Conservation (phyloP, 2,329 filamentous ascomycete genomes). For the Escovopsis sp. region DNA sequence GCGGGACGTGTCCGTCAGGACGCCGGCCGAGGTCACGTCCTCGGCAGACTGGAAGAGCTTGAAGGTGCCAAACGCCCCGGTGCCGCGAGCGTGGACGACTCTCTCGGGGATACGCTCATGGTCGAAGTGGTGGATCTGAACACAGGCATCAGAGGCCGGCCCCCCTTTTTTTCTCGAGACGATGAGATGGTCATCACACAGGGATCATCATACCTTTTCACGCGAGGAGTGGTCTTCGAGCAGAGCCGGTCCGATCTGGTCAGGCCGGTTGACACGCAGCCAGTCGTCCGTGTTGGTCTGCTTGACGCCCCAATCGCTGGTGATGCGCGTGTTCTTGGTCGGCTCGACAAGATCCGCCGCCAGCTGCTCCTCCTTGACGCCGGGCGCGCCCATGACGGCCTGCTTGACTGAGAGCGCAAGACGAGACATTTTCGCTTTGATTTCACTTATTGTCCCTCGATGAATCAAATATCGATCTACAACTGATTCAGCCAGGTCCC, state of each 20-base stretch:
- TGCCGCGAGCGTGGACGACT: conserved; percentile 56
- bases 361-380: conserved; percentile 48
- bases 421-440: neutral
- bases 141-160: neutral
- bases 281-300: conserved; percentile 63
- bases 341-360: conserved; percentile 42
- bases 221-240: conserved; percentile 59
- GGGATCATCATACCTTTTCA: conserved; percentile 46
- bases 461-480: too few species aligned
- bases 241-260: conserved; percentile 50
- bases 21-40: conserved; percentile 52
- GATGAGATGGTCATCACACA: neutral
- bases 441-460: neutral
- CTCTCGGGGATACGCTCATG: conserved; percentile 45
- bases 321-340: conserved; percentile 44
- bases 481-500: too few species aligned
- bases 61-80: conserved; percentile 58
- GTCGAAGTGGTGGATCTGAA: conserved; percentile 59
- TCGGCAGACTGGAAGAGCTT: conserved; percentile 49
- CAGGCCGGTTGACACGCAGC: conserved; percentile 48
- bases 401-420: conserved; percentile 4
- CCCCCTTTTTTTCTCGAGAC: neutral
- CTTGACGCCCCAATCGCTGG: conserved; percentile 65
- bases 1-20: conserved; percentile 41
- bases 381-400: conserved; percentile 21